Conservation (phyloP, 2,329 filamentous ascomycete genomes). For the Phoma sp. region DNA sequence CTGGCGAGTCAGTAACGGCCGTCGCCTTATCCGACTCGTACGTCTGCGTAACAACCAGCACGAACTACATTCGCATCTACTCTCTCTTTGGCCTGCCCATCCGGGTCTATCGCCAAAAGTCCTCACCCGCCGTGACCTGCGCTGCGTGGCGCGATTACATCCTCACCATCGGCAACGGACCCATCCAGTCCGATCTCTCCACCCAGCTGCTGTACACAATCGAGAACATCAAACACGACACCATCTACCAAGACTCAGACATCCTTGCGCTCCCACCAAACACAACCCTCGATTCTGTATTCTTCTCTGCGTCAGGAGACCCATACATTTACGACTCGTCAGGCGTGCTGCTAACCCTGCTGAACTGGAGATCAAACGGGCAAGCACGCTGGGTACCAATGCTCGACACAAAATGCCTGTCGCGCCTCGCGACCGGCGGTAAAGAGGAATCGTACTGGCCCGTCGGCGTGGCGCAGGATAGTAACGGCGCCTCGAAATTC, state of each 20-base stretch:
- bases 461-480: constrained; percentile 86
- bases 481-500: constrained; percentile 86
- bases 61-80: constrained; percentile 89
- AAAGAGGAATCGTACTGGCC: constrained; percentile 95
- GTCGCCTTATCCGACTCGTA: constrained; percentile 93
- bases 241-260: constrained; percentile 94
- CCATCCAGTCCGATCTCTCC: constrained; percentile 77
- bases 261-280: constrained; percentile 82
- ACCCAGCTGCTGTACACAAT: constrained; percentile 87
- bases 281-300: constrained; percentile 77
- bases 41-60: constrained; percentile 84
- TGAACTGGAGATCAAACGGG: constrained; percentile 87
- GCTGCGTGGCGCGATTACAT: constrained; percentile 95
- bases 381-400: constrained; percentile 92
- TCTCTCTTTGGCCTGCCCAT: constrained; percentile 91
- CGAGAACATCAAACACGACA: constrained; percentile 91
- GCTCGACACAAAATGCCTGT: constrained; percentile 83
- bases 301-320: constrained; percentile 93
- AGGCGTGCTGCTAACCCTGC: constrained; percentile 82
- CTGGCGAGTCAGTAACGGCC: constrained; percentile 83
- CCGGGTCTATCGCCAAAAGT: constrained; percentile 90
- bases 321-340: constrained; percentile 96
- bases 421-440: constrained; percentile 80
- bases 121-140: constrained; percentile 86
- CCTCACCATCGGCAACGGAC: constrained; percentile 93